Evolutionary conservation across 1,284 basidiomycete genomes (phyloP), one percentile per base, ranked within the genome.

Genomic region (Ceraceosorus guamensis): DNA sequence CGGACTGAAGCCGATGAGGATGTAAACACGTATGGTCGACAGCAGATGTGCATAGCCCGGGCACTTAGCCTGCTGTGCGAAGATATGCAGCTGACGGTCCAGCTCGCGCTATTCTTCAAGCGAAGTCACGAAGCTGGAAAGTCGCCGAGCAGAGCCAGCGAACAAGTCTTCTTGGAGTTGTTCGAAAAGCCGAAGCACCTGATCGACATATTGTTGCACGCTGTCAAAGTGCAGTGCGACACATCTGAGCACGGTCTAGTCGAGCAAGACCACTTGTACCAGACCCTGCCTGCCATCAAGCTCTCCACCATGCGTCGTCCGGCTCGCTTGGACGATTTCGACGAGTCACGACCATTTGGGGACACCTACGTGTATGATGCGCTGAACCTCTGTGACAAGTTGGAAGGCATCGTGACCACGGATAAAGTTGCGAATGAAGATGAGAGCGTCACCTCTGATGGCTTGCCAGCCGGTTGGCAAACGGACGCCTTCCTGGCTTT

Each of bases 21-120:
- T 8, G 59, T 70, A 14, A 65, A 66, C 2, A 64, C 68, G 32
- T 71, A 75, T 49, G 70, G 85, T 6, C 87, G 90, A 73, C 85
- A 86, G 4, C 84, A 83, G 4, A 80, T 85, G 46, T 82, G 83
- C 35, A 90, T 90, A 70, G 83, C 89, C 0, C 83, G 85, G 66
- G 88, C 87, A 0, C 79, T 87, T 39, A 83, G 84, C 43, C 83
- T 91, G 58, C 49, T 24, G 24, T 24, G 24, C 24, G 24, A 24
- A 24, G 24, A 24, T 24, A 24, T 24, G 69, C 76, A 24, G 65
- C 74, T 44, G 78, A 79, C 52, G 58, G 24, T 78, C 14, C 64
- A 68, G 46, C 60, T 70, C 13, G 60, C 60, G 4, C 56, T 56
- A 8, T 49, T 66, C 31, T 41, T 33, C 10, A 53, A 75, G 30